A percentile compares a stretch with the other conserved stretches of the same genome.
Conservation (phyloP, 306 rosid genomes). For the Acacia melanoxylon region DNA sequence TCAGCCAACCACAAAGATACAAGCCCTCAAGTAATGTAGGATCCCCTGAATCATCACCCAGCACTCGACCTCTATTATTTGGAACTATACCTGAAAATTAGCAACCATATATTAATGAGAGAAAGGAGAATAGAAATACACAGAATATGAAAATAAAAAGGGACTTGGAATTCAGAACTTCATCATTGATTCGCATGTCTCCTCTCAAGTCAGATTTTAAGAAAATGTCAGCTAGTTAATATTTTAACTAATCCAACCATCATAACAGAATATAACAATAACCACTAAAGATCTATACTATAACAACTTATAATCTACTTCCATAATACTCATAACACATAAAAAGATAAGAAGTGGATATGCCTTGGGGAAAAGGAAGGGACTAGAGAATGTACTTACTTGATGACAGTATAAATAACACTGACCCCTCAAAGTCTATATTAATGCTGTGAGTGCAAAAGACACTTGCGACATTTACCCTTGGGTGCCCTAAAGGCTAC, state of each 20-base stretch:
- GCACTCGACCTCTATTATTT: conserved; percentile 76
- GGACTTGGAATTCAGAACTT: background rate
- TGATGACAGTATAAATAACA: background rate
- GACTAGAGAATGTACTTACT: background rate
- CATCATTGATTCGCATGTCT: background rate
- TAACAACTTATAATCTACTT: background rate
- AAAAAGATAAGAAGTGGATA: background rate
- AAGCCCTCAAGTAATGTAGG: conserved; percentile 60
- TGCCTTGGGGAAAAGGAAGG: background rate
- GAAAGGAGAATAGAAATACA: background rate
- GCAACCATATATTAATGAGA: conserved; percentile 16
- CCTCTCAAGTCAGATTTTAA: background rate
- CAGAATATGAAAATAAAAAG: background rate
- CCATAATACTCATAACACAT: background rate
- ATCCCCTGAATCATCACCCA: conserved; percentile 46
- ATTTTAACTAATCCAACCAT: background rate
- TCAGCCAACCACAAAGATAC: conserved; percentile 94
- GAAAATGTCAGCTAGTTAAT: background rate
- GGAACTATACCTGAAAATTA: conserved; percentile 77
- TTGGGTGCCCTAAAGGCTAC: background rate
- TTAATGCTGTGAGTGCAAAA: background rate
- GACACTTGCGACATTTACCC: background rate
- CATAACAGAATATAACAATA: background rate
- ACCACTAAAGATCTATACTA: background rate
- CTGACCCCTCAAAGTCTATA: background rate